Base-by-base conservation (phyloP, 768 basidiomycete genomes). In the Boletus patriciae region DNA sequence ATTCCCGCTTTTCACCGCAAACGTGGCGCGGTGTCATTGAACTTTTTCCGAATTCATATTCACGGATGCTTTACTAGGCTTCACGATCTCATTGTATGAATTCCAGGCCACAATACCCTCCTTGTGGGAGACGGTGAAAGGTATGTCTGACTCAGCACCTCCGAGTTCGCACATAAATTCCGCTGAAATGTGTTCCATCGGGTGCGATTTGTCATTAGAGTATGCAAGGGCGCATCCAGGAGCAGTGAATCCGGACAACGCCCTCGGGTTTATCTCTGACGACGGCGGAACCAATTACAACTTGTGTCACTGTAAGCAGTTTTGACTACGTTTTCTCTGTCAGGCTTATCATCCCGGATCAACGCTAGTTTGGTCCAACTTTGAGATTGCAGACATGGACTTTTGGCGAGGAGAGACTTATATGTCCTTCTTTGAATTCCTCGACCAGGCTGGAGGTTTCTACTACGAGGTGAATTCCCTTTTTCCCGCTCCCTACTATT, bases 381-480 rank as follows among this genome's bases (percentile, higher is more conserved):
- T 97, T 61, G 94, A 97, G 72, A 95, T 97, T 50, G 94, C 77
- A 6, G 84, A 86, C 63, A 80, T 95, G 59, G 86, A 91, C 57
- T 83, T 96, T 62, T 94, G 91, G 91, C 78, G 93, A 62, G 76
- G 85, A 18, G 86, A 94, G 58, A 85, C 87, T 0, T 97, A 97
- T 70, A 78, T 77, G 60, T 83, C 87, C 57, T 96, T 86, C 77
- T 96, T 96, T 64, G 86, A 92, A 42, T 83, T 82, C 69, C 80
- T 97, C 11, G 94, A 96, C 48, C 67, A 78, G 46, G 76, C 79
- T 25, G 94, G 94, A 54, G 93, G 93, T 2, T 93, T 95, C 71
- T 94, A 94, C 69, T 93, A 93, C 62, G 92, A 94, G 85, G 88
- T 77, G 59, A 41, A 53, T 50, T 13, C 16, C 4, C 11, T n/a